Conservation (phyloP, 805 yeast genomes). For the Candida namnaoensis region DNA sequence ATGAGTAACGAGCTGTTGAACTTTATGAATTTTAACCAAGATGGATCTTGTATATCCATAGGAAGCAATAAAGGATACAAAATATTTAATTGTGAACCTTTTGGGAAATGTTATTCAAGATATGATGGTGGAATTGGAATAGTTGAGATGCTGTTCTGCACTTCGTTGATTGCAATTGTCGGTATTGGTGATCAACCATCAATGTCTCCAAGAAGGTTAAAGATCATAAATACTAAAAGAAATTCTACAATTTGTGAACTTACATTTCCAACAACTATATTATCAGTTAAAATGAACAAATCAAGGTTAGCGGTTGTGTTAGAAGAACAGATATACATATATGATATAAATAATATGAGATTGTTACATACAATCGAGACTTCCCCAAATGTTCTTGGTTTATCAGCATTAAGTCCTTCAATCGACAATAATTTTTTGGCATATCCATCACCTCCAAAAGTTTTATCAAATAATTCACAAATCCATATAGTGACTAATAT, state of each 20-base stretch:
- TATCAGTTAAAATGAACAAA: slow-evolving; percentile 56
- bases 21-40: slow-evolving; percentile 65
- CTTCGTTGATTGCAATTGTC: slow-evolving; percentile 65
- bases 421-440: slow-evolving; percentile 48
- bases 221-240: slow-evolving; percentile 72
- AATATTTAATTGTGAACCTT: slow-evolving; percentile 64
- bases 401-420: slow-evolving; percentile 53
- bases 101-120: slow-evolving; percentile 42
- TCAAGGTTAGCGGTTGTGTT: slow-evolving; percentile 55
- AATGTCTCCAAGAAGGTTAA: slow-evolving; percentile 72
- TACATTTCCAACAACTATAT: slow-evolving; percentile 54
- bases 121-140: slow-evolving; percentile 51
- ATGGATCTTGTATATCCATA: slow-evolving; percentile 60
- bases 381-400: slow-evolving; percentile 39
- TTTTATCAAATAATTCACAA: slow-evolving; percentile 6
- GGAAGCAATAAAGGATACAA: slow-evolving; percentile 58
- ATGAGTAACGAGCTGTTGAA: slow-evolving; percentile 21
- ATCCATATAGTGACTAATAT: slow-evolving; percentile 1
- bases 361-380: slow-evolving; percentile 48
- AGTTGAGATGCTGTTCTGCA: slow-evolving; percentile 70
- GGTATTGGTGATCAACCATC: slow-evolving; percentile 61
- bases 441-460: slow-evolving; percentile 70
- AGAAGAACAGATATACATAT: slow-evolving; percentile 58
- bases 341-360: slow-evolving; percentile 66
- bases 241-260: slow-evolving; percentile 58